Evolutionary conservation across 2,329 filamentous ascomycete species (phyloP).

Genomic region (Podosphaera aphanis): DNA sequence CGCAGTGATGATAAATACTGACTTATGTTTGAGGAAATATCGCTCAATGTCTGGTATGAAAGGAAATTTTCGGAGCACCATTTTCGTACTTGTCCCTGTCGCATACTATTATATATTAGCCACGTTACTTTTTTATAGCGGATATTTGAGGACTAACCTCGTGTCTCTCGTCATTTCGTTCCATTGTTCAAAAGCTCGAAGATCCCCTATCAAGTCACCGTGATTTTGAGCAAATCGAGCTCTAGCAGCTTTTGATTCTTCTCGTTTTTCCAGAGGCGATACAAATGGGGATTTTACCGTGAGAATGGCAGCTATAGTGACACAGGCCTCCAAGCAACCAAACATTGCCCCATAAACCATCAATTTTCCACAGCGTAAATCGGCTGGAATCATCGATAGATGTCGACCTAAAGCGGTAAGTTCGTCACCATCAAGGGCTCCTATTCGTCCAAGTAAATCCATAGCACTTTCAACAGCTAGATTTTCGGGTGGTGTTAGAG

Average conservation of each 20-base stretch:
- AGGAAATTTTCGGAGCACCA: slow-evolving; percentile 81
- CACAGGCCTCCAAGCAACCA: slow-evolving; percentile 66
- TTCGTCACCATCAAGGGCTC: slow-evolving; percentile 64
- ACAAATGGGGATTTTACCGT: slow-evolving; percentile 74
- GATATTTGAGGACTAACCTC: not conserved
- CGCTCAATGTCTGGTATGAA: slow-evolving; percentile 57
- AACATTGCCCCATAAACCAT: slow-evolving; percentile 92
- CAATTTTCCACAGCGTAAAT: slow-evolving; percentile 77
- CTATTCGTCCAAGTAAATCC: slow-evolving; percentile 57
- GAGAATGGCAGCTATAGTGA: slow-evolving; percentile 80
- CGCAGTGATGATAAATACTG: slow-evolving; percentile 73
- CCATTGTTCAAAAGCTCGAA: slow-evolving; percentile 70
- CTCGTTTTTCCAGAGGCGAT: slow-evolving; percentile 59
- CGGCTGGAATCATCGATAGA: slow-evolving; percentile 83
- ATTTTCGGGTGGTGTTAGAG: slow-evolving; percentile 69
- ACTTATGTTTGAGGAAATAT: slow-evolving; percentile 65
- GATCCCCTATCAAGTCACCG: slow-evolving; percentile 72
- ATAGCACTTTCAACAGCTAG: slow-evolving; percentile 72
- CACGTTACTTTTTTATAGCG: not conserved
- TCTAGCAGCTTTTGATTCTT: slow-evolving; percentile 56
- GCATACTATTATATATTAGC: slow-evolving; percentile 15
- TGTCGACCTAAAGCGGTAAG: slow-evolving; percentile 81
- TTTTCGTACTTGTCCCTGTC: slow-evolving; percentile 38
- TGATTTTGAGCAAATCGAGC: slow-evolving; percentile 51
- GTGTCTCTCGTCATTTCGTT: slow-evolving; percentile 30